Percentiles rank a stretch among this genome's conserved stretches.
phyloP scores from a whole-genome alignment of 148 eudicot species.

The Suaeda aralocaspica region DNA sequence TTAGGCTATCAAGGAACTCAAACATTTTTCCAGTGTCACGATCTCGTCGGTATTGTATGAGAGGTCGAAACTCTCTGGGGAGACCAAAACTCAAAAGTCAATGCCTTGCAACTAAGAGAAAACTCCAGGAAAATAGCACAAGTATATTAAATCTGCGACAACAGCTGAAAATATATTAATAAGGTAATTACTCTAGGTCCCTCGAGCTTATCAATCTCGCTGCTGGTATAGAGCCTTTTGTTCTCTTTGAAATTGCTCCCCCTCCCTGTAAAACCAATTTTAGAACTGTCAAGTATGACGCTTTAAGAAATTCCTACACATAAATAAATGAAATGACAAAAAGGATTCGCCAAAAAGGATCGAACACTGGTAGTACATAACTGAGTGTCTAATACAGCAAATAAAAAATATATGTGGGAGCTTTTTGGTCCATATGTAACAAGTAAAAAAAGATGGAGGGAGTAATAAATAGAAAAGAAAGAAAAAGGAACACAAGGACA shows the following conservation, averaged over 20 bases:
- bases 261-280: conserved; percentile 58
- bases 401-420: too few species aligned
- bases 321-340: background rate
- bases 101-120: background rate
- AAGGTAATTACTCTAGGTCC: conserved; percentile 69
- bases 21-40: conserved; percentile 71
- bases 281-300: background rate
- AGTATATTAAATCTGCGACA: background rate
- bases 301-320: background rate
- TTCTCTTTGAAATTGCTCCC: conserved; percentile 54
- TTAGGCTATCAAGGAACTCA: conserved; percentile 80
- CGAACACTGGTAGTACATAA: too few species aligned
- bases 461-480: too few species aligned
- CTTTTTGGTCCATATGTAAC: too few species aligned
- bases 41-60: conserved; percentile 73
- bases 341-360: too few species aligned
- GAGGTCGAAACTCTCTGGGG: conserved; percentile 88
- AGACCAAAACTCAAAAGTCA: conserved; percentile 21
- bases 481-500: too few species aligned
- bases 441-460: too few species aligned
- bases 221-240: conserved; percentile 46
- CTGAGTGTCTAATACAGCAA: too few species aligned
- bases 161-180: conserved; percentile 13
- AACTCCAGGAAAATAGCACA: background rate
- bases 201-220: conserved; percentile 72